Percentiles rank a stretch among this genome's conserved stretches.
Conservation (phyloP, 208 protist genomes). For the Trypanosoma avium region DNA sequence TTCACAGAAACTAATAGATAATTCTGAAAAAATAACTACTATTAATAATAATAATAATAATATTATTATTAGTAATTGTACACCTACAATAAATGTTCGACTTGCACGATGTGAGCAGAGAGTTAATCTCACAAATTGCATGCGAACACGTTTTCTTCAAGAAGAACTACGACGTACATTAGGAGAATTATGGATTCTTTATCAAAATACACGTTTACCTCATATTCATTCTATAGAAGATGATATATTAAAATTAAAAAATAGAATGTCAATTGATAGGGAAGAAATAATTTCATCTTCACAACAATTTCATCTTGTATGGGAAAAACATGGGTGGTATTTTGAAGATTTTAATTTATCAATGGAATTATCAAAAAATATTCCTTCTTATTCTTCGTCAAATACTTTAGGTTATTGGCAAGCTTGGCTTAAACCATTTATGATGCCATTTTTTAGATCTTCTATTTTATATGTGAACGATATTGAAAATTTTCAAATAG, state of each 20-base stretch:
- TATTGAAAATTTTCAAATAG: slow-evolving; percentile 8
- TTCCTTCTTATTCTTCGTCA: background rate
- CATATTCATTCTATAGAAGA: background rate
- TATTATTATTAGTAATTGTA: background rate
- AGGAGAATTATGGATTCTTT: background rate
- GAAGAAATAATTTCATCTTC: background rate
- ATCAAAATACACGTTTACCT: background rate
- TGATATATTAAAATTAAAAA: background rate
- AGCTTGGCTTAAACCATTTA: slow-evolving; percentile 16
- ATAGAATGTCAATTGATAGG: background rate
- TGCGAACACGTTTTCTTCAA: slow-evolving; percentile 15
- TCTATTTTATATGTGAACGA: background rate
- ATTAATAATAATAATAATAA: background rate
- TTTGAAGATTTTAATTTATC: slow-evolving; percentile 13
- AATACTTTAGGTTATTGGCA: slow-evolving; percentile 2
- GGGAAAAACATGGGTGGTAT: slow-evolving; percentile 20
- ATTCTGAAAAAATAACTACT: background rate
- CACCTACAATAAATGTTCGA: background rate
- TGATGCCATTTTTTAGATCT: background rate
- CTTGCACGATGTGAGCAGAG: slow-evolving; percentile 14
- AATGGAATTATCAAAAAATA: background rate
- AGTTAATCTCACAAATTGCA: slow-evolving; percentile 15
- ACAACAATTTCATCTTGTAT: slow-evolving; percentile 15
- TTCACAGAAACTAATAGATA: background rate
- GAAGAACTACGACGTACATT: slow-evolving; percentile 16